Percentiles rank a stretch among this genome's conserved stretches.
phyloP scores from a whole-genome alignment of 1,284 basidiomycete genomes.

The Trichosporon ovoides region DNA sequence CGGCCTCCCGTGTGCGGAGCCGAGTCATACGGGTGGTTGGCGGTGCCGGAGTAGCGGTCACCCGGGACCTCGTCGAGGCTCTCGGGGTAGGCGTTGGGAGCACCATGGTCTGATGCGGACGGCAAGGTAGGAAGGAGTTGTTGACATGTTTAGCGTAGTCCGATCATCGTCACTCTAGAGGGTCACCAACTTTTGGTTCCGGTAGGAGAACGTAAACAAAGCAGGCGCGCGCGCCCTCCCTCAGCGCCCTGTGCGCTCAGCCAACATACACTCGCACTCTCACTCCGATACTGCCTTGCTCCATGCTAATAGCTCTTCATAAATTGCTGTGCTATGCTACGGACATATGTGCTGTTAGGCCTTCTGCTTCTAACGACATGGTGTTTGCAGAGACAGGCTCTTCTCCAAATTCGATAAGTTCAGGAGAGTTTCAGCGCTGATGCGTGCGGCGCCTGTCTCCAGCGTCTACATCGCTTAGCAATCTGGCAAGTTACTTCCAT shows the following conservation, averaged over 20 bases:
- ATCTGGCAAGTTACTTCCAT: too few species aligned
- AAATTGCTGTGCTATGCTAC: too few species aligned
- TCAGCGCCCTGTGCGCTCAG: background rate
- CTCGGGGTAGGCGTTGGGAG: background rate
- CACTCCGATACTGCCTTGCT: too few species aligned
- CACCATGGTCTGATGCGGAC: background rate
- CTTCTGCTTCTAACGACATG: too few species aligned
- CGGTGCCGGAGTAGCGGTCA: background rate
- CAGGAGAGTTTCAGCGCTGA: too few species aligned
- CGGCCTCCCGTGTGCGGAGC: conserved; percentile 9
- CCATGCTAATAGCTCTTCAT: too few species aligned
- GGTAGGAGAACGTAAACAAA: background rate
- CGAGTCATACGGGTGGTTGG: conserved; percentile 12
- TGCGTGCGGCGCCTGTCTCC: too few species aligned
- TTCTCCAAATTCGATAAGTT: too few species aligned
- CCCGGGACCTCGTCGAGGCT: background rate
- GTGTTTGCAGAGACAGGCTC: too few species aligned
- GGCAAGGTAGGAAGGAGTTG: background rate
- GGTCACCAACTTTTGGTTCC: background rate
- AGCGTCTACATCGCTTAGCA: too few species aligned
- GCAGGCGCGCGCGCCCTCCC: background rate
- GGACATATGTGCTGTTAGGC: too few species aligned
- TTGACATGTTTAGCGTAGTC: conserved; percentile 3
- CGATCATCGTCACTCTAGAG: background rate
- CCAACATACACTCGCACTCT: too few species aligned